Base-by-base conservation (phyloP, 805 yeast genomes). In the Wickerhamomyces mucosus region DNA sequence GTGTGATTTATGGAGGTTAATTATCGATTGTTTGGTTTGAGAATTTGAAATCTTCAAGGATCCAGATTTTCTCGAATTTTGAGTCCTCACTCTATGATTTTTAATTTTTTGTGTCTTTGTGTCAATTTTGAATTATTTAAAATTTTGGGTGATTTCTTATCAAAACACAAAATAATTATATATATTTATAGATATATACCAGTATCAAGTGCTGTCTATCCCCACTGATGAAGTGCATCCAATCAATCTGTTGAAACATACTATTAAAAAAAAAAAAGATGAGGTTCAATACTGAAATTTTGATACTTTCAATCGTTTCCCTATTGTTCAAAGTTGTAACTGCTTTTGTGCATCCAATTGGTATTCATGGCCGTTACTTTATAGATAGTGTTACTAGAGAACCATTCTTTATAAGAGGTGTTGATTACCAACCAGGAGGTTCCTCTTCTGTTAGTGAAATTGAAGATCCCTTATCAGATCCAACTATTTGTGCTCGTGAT, bases 401-500 rank as follows among this genome's bases (percentile, higher is more conserved):
- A 38, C 88, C 88, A 7, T 88, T 89, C 50, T 77, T 67, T 45
- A 67, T 88, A 22, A 78, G 72, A 54, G 97, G 97, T 14, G 81
- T 89, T 2, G 97, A 89, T 54, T 88, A 88, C 51, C 96, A 89
- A 50, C 96, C 96, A 0, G 96, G 96, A 8, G 97, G 96, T 0
- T 78, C 95, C 0, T 77, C 95, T 0, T 88, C 77, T 0, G 76
- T 75, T 16, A 61, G 61, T n/a, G 55, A 47, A 4, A 38, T 46
- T 6, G 51, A 44, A 8, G 97, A 89, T 50, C 95, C 96, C 0
- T 62, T 89, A 26, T 78, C 95, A 3, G 78, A 84, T 46, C 67
- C 75, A 4, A 58, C 67, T 10, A 48, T 56, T 14, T 89, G 97
- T 60, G 79, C 88, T 5, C 69, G 96, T 43, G 97, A 89, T 53